Evolutionary conservation across 2,329 filamentous ascomycete genomes (phyloP), one percentile per base, ranked within the genome.

Genomic region (Cadophora gregata): DNA sequence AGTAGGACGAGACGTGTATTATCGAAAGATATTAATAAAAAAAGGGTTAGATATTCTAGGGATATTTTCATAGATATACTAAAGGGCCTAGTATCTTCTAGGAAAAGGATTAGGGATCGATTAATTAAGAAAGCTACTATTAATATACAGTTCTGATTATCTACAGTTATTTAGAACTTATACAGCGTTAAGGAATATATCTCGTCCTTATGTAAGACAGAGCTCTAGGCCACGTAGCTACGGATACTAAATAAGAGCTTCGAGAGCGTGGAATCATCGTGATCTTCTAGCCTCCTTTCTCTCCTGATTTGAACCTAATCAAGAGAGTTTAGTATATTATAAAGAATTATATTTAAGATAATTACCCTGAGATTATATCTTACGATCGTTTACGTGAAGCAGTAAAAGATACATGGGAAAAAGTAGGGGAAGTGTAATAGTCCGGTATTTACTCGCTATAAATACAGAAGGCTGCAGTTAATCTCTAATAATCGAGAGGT

Each of bases 91-190:
- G 61, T 29, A 38, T 69, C 3, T 67, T 69, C 45, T 69, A 48
- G 42, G 65, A 67, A 45, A 69, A 74, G 53, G 48, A 77, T 74
- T 81, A 76, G 62, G 62, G 62, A 1, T 55, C 51, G 6, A 68
- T 68, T 29, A 50, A 38, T 36, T 2, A 59, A 16, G 62, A 63
- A 10, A 58, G 16, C 1, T 65, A 69, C 16, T 48, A 14, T 42
- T 5, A 29, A 53, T 24, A 50, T 27, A 65, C 24, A 14, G 56
- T 65, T 2, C 63, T 29, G 0, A 45, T 65, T n/a, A 65, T 65
- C 2, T 25, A 65, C 31, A 25, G 47, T 10, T 65, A 65, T 60
- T 60, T 65, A 14, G 19, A 60, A 31, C 29, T 65, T 3, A 51
- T 60, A 19, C 51, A 33, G 16, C 19, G 55, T 21, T 5, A 65